Base-by-base conservation (phyloP, 352 stramenopile genomes). In the Phytopythium boreale region DNA sequence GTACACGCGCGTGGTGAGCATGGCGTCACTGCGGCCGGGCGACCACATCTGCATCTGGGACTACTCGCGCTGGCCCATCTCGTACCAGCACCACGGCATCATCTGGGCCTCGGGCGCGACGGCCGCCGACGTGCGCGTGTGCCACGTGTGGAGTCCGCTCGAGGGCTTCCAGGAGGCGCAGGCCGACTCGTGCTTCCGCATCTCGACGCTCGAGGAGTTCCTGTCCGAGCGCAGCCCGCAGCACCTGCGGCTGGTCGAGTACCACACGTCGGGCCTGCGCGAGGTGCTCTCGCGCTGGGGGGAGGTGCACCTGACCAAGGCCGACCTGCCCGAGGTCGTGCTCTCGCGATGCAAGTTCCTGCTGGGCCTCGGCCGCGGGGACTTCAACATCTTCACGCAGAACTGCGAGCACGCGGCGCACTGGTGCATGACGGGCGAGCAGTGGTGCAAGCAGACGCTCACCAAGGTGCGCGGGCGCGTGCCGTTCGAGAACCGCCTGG, bases 41-140 rank as follows among this genome's bases (percentile, higher is more conserved):
- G 87, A 95, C 71, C 87, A 95, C 74, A 84, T 95, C 61, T 80
- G 73, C 50, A 92, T 95, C 70, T 95, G 87, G 87, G 87, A 95
- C 74, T 79, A 78, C 60, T 93, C 83, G 62, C 87, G 87, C 56
- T 95, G 87, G 87, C 87, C 87, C 20, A 77, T 95, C 55, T 79
- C 80, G 41, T 95, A 95, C 74, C 84, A 93, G 65, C 87, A 95
- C 66, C 87, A 95, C 68, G 87, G 87, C 46, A 92, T 95, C 61
- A 78, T 95, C 19, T 93, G 83, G 85, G 78, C 79, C 7, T 90
- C 84, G n/a, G 87, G 87, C 41, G 77, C 80, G 26, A 81, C 68
- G 24, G 62, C 72, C 34, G 71, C 77, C 9, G 83, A 92, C 56
- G 84, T 93, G 62, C 76, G 79, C 46, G 81, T 95, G 11, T 93